phyloP scores from a whole-genome alignment of 2,329 filamentous ascomycete genomes.

The Ampelomyces quisqualis region DNA sequence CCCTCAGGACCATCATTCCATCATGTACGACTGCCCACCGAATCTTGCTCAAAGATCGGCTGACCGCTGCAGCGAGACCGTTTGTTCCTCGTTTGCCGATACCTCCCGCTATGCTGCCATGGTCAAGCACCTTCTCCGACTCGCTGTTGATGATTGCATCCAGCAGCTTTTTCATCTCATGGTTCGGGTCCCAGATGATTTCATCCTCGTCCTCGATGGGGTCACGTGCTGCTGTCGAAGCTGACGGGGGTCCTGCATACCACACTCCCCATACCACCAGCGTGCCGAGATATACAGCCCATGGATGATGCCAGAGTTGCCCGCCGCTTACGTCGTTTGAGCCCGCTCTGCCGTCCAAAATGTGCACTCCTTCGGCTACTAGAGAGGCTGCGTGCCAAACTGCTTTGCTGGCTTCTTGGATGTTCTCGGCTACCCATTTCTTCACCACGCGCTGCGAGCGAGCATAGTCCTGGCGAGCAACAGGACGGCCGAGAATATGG shows the following conservation, averaged over 20 bases:
- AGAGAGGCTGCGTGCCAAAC: slow-evolving; percentile 58
- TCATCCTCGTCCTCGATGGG: slow-evolving; percentile 47
- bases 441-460: slow-evolving; percentile 55
- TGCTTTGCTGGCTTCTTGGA: slow-evolving; percentile 46
- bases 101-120: slow-evolving; percentile 38
- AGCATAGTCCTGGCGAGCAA: slow-evolving; percentile 53
- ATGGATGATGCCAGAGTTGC: slow-evolving; percentile 61
- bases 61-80: slow-evolving; percentile 58
- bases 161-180: slow-evolving; percentile 52
- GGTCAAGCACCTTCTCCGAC: slow-evolving; percentile 39
- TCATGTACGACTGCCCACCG: slow-evolving; percentile 64
- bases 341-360: slow-evolving; percentile 42
- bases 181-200: slow-evolving; percentile 53
- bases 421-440: slow-evolving; percentile 49
- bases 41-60: slow-evolving; percentile 57
- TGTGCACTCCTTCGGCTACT: slow-evolving; percentile 53
- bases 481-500: slow-evolving; percentile 60
- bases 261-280: slow-evolving; percentile 61
- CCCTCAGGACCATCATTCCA: slow-evolving; percentile 58
- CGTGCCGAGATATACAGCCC: slow-evolving; percentile 62
- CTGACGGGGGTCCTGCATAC: slow-evolving; percentile 39
- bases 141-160: slow-evolving; percentile 45
- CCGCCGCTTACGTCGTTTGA: slow-evolving; percentile 49
- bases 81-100: slow-evolving; percentile 53
- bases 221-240: slow-evolving; percentile 1